Evolutionary conservation across 1,139 yeast species (phyloP).

Genomic region (Geotrichum citri-aurantii): DNA sequence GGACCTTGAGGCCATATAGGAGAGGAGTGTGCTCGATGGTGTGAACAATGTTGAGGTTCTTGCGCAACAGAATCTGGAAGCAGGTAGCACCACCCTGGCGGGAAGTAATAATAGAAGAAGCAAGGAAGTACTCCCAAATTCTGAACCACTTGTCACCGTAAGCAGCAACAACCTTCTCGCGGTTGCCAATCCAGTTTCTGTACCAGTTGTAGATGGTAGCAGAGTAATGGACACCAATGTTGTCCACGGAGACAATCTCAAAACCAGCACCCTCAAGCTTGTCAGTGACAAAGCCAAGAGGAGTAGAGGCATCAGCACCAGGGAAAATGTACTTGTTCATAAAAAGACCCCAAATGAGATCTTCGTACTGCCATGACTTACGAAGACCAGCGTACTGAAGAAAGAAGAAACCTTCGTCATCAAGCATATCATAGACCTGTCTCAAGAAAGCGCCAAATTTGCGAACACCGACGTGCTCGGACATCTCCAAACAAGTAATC

Average conservation of each 20-base stretch:
- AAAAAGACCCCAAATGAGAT: conserved; percentile 87
- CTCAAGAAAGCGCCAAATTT: conserved; percentile 67
- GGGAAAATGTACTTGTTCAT: conserved; percentile 97
- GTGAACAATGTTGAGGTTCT: conserved; percentile 79
- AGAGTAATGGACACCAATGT: conserved; percentile 88
- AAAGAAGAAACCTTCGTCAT: conserved; percentile 84
- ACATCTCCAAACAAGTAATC: conserved; percentile 91
- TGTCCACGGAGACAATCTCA: conserved; percentile 78
- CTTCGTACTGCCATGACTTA: conserved; percentile 93
- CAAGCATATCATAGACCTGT: conserved; percentile 81
- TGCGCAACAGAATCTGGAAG: conserved; percentile 85
- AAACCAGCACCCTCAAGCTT: conserved; percentile 79
- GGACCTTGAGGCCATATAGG: conserved; percentile 71
- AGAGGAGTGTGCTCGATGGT: conserved; percentile 74
- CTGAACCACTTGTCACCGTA: conserved; percentile 89
- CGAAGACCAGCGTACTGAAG: conserved; percentile 89
- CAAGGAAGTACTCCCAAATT: conserved; percentile 89
- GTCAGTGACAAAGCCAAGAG: conserved; percentile 74
- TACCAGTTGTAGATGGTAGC: conserved; percentile 94
- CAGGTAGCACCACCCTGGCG: conserved; percentile 95
- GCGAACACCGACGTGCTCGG: conserved; percentile 93
- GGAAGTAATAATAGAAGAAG: conserved; percentile 72
- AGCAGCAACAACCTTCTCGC: conserved; percentile 67
- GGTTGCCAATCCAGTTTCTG: conserved; percentile 87
- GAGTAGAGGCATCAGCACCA: conserved; percentile 96